A percentile compares a stretch with the other conserved stretches of the same genome.
Evolutionary conservation across 2,329 filamentous ascomycete genomes (phyloP).

Genomic region (Calonectria henricotiae): DNA sequence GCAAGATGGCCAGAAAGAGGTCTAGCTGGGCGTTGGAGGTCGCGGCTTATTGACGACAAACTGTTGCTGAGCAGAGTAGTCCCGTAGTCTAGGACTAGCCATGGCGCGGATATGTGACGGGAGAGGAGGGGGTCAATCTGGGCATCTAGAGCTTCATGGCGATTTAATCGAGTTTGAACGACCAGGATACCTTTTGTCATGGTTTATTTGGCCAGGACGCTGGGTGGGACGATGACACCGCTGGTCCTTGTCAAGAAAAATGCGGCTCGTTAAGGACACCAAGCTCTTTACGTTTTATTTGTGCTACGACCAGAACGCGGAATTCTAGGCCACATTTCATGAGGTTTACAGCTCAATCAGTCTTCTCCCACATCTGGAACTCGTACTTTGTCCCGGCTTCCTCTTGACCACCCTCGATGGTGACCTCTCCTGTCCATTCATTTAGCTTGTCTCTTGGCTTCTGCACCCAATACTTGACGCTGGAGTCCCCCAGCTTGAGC

Average conservation of each 20-base stretch:
- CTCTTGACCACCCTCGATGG: conserved; percentile 70
- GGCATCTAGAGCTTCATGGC: background rate
- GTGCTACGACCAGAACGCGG: background rate
- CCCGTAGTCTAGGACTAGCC: background rate
- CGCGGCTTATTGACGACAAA: conserved; percentile 14
- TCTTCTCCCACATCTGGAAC: conserved; percentile 82
- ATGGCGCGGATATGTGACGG: background rate
- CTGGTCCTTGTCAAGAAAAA: background rate
- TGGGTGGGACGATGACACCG: background rate
- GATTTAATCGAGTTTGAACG: background rate
- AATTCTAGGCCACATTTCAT: conserved; percentile 36
- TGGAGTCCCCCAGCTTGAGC: conserved; percentile 66
- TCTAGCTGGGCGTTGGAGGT: conserved; percentile 28
- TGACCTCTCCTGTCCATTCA: conserved; percentile 77
- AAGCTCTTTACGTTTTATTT: background rate
- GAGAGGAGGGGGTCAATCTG: background rate
- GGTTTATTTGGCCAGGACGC: background rate
- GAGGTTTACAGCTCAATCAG: conserved; percentile 35
- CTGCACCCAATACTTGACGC: conserved; percentile 69
- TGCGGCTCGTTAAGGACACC: no score
- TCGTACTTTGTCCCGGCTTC: conserved; percentile 79
- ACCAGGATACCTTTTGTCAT: background rate
- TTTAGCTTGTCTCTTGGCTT: conserved; percentile 69
- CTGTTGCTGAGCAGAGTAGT: background rate
- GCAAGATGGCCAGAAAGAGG: conserved; percentile 33